These are phyloP conservation scores for Spinellus fusiger DNA, from an alignment of 192 early-diverging fungal species.

Conservation along the genomic window DNA sequence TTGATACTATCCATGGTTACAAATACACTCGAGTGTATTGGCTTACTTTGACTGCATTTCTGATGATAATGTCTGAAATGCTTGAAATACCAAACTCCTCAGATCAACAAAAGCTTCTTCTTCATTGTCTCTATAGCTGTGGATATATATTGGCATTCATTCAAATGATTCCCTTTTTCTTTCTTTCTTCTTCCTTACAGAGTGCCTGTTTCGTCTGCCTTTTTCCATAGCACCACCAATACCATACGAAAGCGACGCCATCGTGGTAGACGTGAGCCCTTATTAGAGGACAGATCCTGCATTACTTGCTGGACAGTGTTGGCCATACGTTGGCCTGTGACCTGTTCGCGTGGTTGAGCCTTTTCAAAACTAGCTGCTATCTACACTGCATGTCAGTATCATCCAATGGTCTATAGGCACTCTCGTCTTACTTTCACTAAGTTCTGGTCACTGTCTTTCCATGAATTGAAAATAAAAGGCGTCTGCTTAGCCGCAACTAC, in stretches of 20 bases:
- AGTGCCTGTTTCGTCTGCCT: not conserved
- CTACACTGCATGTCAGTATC: not conserved
- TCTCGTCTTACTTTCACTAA: not conserved
- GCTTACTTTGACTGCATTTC: constrained; percentile 2
- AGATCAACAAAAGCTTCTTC: not conserved
- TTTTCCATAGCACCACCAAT: not conserved
- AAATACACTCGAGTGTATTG: not conserved
- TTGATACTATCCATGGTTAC: not conserved
- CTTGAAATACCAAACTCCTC: constrained; percentile 1
- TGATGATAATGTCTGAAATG: not conserved
- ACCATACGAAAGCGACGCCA: not conserved
- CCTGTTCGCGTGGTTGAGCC: not conserved
- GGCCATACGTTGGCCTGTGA: not conserved
- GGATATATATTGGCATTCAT: not conserved
- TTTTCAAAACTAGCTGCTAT: not conserved
- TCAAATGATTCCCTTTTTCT: not conserved
- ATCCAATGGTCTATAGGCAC: not conserved
- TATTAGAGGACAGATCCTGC: too few relatives aligned
- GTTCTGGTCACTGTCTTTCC: not conserved
- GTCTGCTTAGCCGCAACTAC: not conserved
- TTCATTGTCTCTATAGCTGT: not conserved
- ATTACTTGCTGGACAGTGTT: not conserved
- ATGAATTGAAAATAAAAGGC: not conserved
- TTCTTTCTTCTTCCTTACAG: too few relatives aligned
- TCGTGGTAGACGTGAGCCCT: not conserved